phyloP scores from a whole-genome alignment of 345 rosid genomes.

The Moricandia arvensis region DNA sequence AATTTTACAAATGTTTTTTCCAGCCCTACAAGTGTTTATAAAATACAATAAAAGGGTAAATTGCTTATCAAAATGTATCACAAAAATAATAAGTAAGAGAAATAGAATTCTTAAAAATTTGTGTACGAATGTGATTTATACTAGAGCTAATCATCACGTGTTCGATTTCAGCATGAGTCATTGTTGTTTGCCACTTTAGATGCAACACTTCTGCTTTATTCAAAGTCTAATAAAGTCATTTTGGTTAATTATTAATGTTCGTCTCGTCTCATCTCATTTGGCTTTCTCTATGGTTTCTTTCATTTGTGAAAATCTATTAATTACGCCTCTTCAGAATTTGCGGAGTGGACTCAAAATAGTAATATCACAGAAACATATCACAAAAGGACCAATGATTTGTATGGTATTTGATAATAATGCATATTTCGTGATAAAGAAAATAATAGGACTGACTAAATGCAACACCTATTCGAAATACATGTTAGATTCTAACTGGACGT shows the following conservation, averaged over 20 bases:
- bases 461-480: not conserved
- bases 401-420: not conserved
- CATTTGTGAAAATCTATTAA: not conserved
- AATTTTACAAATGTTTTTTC: too few species aligned
- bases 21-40: too few species aligned
- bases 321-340: constrained; percentile 1
- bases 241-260: not conserved
- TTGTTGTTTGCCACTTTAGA: constrained; percentile 1
- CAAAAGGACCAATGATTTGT: not conserved
- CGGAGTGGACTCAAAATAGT: constrained; percentile 1
- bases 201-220: not conserved
- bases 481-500: not conserved
- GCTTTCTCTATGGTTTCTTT: not conserved
- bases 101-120: not conserved
- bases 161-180: constrained; percentile 10
- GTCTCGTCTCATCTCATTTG: not conserved
- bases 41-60: too few species aligned
- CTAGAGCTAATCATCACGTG: not conserved
- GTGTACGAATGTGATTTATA: not conserved
- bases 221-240: not conserved
- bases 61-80: too few species aligned
- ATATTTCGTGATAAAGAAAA: not conserved
- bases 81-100: not conserved
- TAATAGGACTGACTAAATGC: not conserved
- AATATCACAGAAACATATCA: not conserved